phyloP scores from a whole-genome alignment of 345 rosid genomes.

The Trapa bicornis region DNA sequence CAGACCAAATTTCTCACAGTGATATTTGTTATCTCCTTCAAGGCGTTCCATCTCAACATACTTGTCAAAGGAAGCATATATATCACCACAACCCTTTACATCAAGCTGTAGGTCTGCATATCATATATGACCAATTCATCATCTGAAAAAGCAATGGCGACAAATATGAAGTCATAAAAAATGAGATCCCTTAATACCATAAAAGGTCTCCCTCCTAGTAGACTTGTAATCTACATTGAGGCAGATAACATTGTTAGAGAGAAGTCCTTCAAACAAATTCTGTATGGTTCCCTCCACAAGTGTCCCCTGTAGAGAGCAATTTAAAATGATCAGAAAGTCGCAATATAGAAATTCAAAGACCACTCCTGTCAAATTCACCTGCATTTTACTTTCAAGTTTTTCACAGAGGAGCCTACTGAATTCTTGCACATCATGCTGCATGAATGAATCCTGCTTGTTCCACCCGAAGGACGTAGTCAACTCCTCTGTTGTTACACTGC shows the following conservation, averaged over 20 bases:
- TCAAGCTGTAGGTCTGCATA: conserved; percentile 89
- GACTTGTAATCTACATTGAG: conserved; percentile 91
- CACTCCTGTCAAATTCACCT: conserved; percentile 28
- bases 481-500: conserved; percentile 93
- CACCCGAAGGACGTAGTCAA: conserved; percentile 95
- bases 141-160: conserved; percentile 1
- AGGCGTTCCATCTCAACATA: conserved; percentile 95
- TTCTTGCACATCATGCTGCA: conserved; percentile 99
- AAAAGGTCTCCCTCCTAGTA: conserved; percentile 90
- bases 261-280: conserved; percentile 93
- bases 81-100: conserved; percentile 95
- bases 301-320: conserved; percentile 49
- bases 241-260: conserved; percentile 90
- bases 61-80: conserved; percentile 94
- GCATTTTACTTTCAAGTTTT: conserved; percentile 97
- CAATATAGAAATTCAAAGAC: conserved; percentile 1
- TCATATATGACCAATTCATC: neutral
- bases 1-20: conserved; percentile 76
- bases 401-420: conserved; percentile 85
- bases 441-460: conserved; percentile 93
- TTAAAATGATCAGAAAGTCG: neutral
- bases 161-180: neutral
- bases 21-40: conserved; percentile 96
- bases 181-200: conserved; percentile 36
- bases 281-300: conserved; percentile 98